Percentiles rank a stretch among this genome's conserved stretches.
Evolutionary conservation across 768 basidiomycete genomes (phyloP).

Genomic region (Antrodiella citrinella): DNA sequence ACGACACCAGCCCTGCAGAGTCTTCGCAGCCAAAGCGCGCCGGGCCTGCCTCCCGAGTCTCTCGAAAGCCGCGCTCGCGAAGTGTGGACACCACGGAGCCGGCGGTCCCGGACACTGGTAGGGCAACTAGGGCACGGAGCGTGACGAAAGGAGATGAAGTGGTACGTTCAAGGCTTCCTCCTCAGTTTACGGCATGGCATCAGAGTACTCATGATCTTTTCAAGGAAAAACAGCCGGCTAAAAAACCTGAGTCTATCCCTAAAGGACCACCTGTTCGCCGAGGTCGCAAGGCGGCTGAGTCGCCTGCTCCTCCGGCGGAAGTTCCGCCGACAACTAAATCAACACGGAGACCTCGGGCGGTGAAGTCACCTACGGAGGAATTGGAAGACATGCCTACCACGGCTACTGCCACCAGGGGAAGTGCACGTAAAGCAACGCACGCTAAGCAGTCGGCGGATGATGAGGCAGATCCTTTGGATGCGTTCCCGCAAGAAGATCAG

Average conservation of each 20-base stretch:
- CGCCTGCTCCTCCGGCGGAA: slow-evolving; percentile 7
- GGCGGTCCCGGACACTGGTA: neutral
- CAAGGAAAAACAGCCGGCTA: too few relatives aligned
- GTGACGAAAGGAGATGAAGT: neutral
- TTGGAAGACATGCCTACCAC: slow-evolving; percentile 3
- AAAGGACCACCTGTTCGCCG: slow-evolving; percentile 13
- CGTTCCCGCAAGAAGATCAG: slow-evolving; percentile 10
- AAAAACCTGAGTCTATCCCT: too few relatives aligned
- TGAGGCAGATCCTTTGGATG: slow-evolving; percentile 16
- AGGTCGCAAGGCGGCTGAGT: slow-evolving; percentile 17
- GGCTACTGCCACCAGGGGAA: neutral
- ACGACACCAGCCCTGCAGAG: neutral
- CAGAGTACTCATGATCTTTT: too few relatives aligned
- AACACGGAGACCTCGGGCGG: slow-evolving; percentile 12
- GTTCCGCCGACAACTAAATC: slow-evolving; percentile 8
- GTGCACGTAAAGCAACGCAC: slow-evolving; percentile 5
- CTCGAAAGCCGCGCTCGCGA: slow-evolving; percentile 4
- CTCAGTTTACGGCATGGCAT: too few relatives aligned
- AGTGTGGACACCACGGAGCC: slow-evolving; percentile 5
- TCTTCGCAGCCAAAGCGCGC: neutral
- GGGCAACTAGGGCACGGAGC: neutral
- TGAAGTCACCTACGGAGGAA: slow-evolving; percentile 9
- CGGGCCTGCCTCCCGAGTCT: neutral
- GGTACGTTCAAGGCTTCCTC: too few relatives aligned
- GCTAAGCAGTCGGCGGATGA: slow-evolving; percentile 4